These are phyloP conservation scores for Metschnikowia cubensis DNA, from an alignment of 805 yeast genomes.

Conservation along the genomic window DNA sequence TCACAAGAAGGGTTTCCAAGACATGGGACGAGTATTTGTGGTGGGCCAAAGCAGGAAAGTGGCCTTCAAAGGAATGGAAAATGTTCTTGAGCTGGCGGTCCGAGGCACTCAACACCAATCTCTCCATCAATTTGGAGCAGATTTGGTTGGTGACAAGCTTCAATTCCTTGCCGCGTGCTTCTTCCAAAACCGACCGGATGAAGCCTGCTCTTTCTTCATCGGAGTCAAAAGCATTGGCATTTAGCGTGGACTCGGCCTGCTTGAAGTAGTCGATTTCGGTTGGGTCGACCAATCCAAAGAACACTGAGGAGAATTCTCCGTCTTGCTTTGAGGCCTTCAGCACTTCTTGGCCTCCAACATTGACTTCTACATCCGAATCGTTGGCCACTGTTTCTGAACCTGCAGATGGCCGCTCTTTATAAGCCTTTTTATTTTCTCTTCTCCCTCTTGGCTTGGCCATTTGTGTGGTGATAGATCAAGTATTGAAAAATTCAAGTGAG, in stretches of 20 bases:
- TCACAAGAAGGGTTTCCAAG: conserved; percentile 75
- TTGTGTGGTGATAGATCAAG: not conserved
- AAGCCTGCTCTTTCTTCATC: conserved; percentile 73
- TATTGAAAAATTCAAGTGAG: conserved; percentile 3
- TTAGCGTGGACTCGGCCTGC: conserved; percentile 83
- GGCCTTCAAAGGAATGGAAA: conserved; percentile 66
- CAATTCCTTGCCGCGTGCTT: conserved; percentile 82
- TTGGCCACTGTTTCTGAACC: conserved; percentile 4
- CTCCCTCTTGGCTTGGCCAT: conserved; percentile 40
- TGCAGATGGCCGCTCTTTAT: conserved; percentile 19
- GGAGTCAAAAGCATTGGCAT: conserved; percentile 70
- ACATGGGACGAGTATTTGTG: conserved; percentile 95
- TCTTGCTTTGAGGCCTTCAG: conserved; percentile 10
- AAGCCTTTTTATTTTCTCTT: conserved; percentile 33
- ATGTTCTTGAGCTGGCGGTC: conserved; percentile 62
- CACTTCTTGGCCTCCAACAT: conserved; percentile 7
- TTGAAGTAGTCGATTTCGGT: conserved; percentile 87
- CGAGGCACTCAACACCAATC: conserved; percentile 66
- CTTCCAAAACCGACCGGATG: conserved; percentile 75
- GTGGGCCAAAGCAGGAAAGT: conserved; percentile 68
- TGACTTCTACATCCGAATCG: not conserved
- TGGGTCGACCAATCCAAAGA: conserved; percentile 83
- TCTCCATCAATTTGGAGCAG: conserved; percentile 87
- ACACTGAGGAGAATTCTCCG: conserved; percentile 36
- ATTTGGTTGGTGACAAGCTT: conserved; percentile 92